Base-by-base conservation (phyloP, 768 basidiomycete species). In the Mrakia gelida region DNA sequence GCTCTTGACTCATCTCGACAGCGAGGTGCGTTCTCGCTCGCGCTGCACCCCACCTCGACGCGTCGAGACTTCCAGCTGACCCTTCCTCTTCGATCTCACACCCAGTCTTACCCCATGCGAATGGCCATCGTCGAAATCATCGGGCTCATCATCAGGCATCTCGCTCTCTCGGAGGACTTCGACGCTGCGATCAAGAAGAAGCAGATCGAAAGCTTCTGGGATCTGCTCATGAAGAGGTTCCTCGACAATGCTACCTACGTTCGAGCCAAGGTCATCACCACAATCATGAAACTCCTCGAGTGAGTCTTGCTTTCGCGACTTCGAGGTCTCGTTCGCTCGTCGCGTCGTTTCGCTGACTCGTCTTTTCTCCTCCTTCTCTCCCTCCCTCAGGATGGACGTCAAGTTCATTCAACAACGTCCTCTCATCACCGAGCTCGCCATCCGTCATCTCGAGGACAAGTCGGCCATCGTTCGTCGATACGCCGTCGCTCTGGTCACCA, bases 31-130 rank as follows among this genome's bases (percentile, higher is more conserved):
- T 2, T 62, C 41, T 75, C 52, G 16, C 56, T 73, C 68, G 38
- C 38, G 3, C 38, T 38, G 38, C 38, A 3, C 38, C 38, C 38
- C 38, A 38, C 38, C 8, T 8, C 38, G 4, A 38, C 38, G 38
- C 38, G 3, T 38, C 38, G 4, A 38, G 38, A 38, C 38, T 8
- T 38, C 38, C 3, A 38, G 30, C 30, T 32, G 49, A 54, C 23
- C n/a, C 13, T 38, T 56, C 3, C 15, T 21, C 11, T 73, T 56
- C 32, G 11, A 28, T 70, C 52, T 34, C 56, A 81, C 45, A 52
- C 5, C n/a, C 49, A 97, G 94, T 91, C 95, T 0, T 97, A 98
- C 82, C 93, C 95, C 0, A 95, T 99, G 90, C 93, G 97, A 61
- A 92, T 94, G 86, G 93, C 94, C 1, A 87, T 99, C 76, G 89